phyloP scores from a whole-genome alignment of 176 grass and related monocot genomes.

The Paspalum vaginatum region DNA sequence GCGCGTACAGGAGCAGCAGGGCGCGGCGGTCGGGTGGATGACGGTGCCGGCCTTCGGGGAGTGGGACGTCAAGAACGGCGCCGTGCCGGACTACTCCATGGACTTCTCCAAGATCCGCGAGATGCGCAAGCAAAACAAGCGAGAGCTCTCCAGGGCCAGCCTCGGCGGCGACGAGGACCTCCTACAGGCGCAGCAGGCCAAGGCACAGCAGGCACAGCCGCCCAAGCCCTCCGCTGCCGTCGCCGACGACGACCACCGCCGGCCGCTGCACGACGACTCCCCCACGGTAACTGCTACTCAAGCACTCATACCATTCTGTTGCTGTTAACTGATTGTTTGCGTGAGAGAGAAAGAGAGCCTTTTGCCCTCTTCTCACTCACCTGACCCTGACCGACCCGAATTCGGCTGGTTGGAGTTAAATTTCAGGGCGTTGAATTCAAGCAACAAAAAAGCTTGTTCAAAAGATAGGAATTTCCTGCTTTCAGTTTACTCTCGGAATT shows the following conservation, averaged over 20 bases:
- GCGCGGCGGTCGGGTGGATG: slow-evolving; percentile 53
- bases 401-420: neutral
- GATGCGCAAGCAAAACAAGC: slow-evolving; percentile 89
- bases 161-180: slow-evolving; percentile 68
- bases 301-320: too few relatives aligned
- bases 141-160: slow-evolving; percentile 68
- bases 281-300: slow-evolving; percentile 49
- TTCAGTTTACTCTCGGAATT: too few relatives aligned
- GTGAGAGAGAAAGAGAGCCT: neutral
- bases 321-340: too few relatives aligned
- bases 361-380: neutral
- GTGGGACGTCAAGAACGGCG: slow-evolving; percentile 84
- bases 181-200: slow-evolving; percentile 3
- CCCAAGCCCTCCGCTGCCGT: slow-evolving; percentile 9
- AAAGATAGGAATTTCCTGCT: neutral
- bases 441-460: neutral
- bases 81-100: slow-evolving; percentile 84
- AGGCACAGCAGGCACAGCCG: slow-evolving; percentile 5
- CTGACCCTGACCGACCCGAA: neutral
- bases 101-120: slow-evolving; percentile 90
- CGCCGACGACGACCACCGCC: slow-evolving; percentile 39
- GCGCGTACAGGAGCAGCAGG: slow-evolving; percentile 17
- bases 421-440: neutral
- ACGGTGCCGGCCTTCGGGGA: slow-evolving; percentile 81
- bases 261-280: slow-evolving; percentile 56